Evolutionary conservation across 495 filamentous ascomycete genomes (phyloP).

Genomic region (Hapsidospora chrysogenum): DNA sequence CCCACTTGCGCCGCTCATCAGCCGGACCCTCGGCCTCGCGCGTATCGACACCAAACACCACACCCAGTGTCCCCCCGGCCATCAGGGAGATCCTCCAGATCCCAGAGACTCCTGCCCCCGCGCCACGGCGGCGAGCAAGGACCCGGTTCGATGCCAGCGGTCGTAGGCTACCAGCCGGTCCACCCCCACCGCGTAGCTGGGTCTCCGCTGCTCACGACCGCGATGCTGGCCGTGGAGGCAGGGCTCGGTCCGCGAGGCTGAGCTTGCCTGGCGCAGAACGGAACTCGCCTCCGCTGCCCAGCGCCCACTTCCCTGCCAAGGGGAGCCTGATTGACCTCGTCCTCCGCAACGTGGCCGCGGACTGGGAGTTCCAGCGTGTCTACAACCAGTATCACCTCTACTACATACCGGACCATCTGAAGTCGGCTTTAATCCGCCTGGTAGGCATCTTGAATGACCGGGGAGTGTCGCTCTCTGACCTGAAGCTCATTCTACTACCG

Average conservation of each 20-base stretch:
- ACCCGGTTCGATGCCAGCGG: slow-evolving; percentile 23
- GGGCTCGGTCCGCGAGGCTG: too few species aligned
- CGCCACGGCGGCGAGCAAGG: slow-evolving; percentile 32
- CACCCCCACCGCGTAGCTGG: slow-evolving; percentile 60
- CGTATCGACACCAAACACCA: slow-evolving; percentile 7
- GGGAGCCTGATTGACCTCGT: slow-evolving; percentile 38
- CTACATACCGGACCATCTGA: slow-evolving; percentile 42
- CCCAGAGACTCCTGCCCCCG: slow-evolving; percentile 51
- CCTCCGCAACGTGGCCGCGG: slow-evolving; percentile 42
- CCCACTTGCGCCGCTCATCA: slow-evolving; percentile 24
- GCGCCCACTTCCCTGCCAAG: slow-evolving; percentile 16
- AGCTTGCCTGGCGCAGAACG: too few species aligned
- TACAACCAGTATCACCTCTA: slow-evolving; percentile 53
- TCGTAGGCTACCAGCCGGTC: slow-evolving; percentile 41
- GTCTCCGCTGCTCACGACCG: slow-evolving; percentile 9
- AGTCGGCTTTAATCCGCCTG: slow-evolving; percentile 45
- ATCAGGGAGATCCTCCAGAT: slow-evolving; percentile 46
- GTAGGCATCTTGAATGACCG: slow-evolving; percentile 32
- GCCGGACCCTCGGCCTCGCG: slow-evolving; percentile 9
- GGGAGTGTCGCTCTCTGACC: slow-evolving; percentile 24
- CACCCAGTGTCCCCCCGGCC: slow-evolving; percentile 29
- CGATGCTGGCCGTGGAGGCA: too few species aligned
- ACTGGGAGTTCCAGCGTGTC: slow-evolving; percentile 51
- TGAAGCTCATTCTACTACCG: slow-evolving; percentile 20
- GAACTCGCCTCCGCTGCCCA: too few species aligned